Evolutionary conservation across 1,284 basidiomycete genomes (phyloP), one percentile per base, ranked within the genome.

Genomic region (Puccinia coronata): DNA sequence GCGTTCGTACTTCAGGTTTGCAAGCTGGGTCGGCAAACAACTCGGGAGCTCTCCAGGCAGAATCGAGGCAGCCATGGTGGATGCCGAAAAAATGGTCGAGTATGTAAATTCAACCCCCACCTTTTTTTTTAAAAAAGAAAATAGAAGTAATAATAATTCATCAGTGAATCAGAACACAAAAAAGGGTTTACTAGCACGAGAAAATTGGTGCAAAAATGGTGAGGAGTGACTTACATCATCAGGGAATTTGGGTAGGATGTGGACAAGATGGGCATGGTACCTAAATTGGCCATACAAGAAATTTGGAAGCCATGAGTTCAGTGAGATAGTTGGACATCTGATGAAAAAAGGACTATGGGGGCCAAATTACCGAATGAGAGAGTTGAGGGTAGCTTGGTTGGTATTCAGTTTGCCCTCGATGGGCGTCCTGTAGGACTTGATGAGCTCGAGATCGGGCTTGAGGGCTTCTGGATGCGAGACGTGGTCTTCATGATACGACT

Each of bases 251-350:
- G 90, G 90, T 59, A 92, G 87, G 36, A 95, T 89, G 83, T 92
- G 94, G 1, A 89, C 88, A 61, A 97, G 90, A 86, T 96, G 95
- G 2, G 95, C 93, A 83, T 96, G 92, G 85, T 98, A 98, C 81
- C 94, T 96, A 55, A 31, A 51, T 25, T 49, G 39, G 9, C 34
- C 39, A 41, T 9, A 72, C n/a, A 16, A 28, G n/a, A 72, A n/a
- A 53, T 71, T 49, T 25, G 43, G n/a, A 63, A 8, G 18, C 28
- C 14, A 61, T 51, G 55, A n/a, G 18, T 25, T 31, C 4, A 25
- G n/a, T 1, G 28, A 31, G 25, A 47, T 59, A 41, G 25, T 34
- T 28, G 12, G 34, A 34, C 12, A 75, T 25, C 57, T 49, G 57
- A 53, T 47, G 53, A 55, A n/a, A n/a, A n/a, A n/a, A 2, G 2